A percentile compares a stretch with the other conserved stretches of the same genome.
Conservation (phyloP, 2,329 filamentous ascomycete genomes). For the Fusarium foetens region DNA sequence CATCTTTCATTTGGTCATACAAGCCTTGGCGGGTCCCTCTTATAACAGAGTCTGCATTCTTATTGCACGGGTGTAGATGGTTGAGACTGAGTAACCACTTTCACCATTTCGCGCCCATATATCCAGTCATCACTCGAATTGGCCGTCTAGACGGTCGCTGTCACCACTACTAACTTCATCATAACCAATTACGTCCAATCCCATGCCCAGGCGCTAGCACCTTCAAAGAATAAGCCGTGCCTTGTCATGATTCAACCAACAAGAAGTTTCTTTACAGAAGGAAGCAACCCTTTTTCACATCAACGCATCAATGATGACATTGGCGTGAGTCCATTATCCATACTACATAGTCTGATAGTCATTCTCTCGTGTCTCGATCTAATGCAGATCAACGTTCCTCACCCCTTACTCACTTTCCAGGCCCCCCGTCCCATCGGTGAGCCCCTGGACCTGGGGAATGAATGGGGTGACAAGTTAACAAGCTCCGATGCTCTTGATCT, state of each 20-base stretch:
- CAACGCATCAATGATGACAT: not conserved
- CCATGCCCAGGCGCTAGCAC: slow-evolving; percentile 28
- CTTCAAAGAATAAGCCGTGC: slow-evolving; percentile 1
- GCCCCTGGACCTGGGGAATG: slow-evolving; percentile 33
- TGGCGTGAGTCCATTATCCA: not conserved
- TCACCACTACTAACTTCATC: slow-evolving; percentile 10
- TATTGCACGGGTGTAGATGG: not conserved
- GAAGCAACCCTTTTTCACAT: slow-evolving; percentile 6
- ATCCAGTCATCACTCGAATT: slow-evolving; percentile 15
- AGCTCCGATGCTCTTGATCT: slow-evolving; percentile 34
- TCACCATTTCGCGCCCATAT: not conserved
- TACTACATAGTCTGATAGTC: not conserved
- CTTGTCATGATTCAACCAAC: slow-evolving; percentile 24
- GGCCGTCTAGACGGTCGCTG: slow-evolving; percentile 1
- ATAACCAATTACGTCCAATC: slow-evolving; percentile 16
- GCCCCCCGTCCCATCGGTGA: slow-evolving; percentile 12
- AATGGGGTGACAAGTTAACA: slow-evolving; percentile 34
- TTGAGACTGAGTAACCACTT: slow-evolving; percentile 12
- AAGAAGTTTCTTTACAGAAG: not conserved
- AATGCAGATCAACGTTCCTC: slow-evolving; percentile 14
- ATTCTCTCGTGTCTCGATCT: slow-evolving; percentile 5
- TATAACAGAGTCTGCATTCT: not conserved
- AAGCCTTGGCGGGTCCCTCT: not conserved
- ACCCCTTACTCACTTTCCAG: slow-evolving; percentile 15
- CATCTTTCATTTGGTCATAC: not conserved